Base-by-base conservation (phyloP, 768 basidiomycete genomes). In the Porpolomopsis calyptriformis region DNA sequence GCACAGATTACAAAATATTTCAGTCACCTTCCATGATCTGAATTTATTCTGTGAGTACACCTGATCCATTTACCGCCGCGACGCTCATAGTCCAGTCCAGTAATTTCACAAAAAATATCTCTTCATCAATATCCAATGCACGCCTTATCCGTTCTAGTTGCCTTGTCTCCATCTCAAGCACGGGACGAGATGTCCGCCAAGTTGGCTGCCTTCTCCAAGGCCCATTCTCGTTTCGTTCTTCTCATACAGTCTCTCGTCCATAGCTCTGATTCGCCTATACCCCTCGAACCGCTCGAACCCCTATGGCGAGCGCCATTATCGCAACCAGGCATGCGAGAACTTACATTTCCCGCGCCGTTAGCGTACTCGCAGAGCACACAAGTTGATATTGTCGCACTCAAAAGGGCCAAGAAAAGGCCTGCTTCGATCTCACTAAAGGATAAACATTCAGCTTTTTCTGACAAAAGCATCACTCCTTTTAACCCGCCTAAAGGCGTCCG, bases 341-440 rank as follows among this genome's bases (percentile, higher is more conserved):
- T 89, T 47, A 76, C 72, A 7, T 87, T 88, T 59, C 86, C 86
- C 19, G 75, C 82, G 4, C 86, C 86, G 0, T 67, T 89, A 4
- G 80, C 80, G 11, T 77, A 73, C 50, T 48, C 56, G 41, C 43
- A 50, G 2, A 12, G 18, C 20, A n/a, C 24, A 10, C n/a, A 10
- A 12, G 29, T 29, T 16, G 19, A 10, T 31, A 8, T 22, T 12
- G 5, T 25, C 45, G 22, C 18, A n/a, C 8, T 26, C 35, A 37
- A 18, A n/a, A 3, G n/a, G 14, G 20, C 42, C 7, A 12, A 24
- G 6, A 18, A 14, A 3, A 31, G 24, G 7, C 24, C n/a, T 27
- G n/a, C 18, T 19, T 10, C 42, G 10, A 8, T 43, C 8, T 18
- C 14, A 31, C 14, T 14, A 31, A 31, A 31, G 14, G 29, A 7